Percentiles rank a stretch among this genome's conserved stretches.
phyloP scores from a whole-genome alignment of 331 rosid genomes.

The Prunus yedoensis region DNA sequence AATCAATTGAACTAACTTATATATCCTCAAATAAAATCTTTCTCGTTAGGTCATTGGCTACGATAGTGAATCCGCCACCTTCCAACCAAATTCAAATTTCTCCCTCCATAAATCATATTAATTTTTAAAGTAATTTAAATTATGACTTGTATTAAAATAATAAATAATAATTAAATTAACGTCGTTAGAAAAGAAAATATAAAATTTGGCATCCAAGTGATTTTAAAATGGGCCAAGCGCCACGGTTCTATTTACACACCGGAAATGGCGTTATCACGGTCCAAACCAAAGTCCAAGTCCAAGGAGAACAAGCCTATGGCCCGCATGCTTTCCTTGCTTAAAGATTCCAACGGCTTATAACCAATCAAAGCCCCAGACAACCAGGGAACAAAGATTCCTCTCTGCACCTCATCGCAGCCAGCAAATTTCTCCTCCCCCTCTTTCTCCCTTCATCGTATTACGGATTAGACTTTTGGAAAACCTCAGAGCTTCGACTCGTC shows the following conservation, averaged over 20 bases:
- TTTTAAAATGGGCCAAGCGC: background rate
- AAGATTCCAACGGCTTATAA: background rate
- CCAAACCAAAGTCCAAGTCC: background rate
- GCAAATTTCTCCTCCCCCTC: background rate
- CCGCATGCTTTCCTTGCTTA: background rate
- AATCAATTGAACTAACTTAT: no score
- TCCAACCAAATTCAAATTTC: no score
- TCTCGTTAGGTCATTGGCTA: no score
- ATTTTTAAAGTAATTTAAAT: no score
- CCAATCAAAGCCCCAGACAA: conserved; percentile 10
- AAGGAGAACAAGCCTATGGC: background rate
- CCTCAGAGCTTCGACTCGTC: conserved; percentile 15
- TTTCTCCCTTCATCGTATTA: conserved; percentile 7
- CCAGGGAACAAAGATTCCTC: conserved; percentile 21
- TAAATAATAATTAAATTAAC: no score
- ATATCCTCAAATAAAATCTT: no score
- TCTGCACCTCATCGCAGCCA: conserved; percentile 9
- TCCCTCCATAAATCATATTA: no score
- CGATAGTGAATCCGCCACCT: no score
- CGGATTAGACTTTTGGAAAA: conserved; percentile 19
- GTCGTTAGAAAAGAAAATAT: no score
- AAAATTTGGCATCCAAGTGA: background rate
- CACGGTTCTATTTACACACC: background rate
- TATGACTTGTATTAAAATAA: no score
- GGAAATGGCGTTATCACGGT: background rate